A percentile compares a stretch with the other conserved stretches of the same genome.
Evolutionary conservation across 371 early-diverging fungal species (phyloP).

Genomic region (Mortierella sp.): DNA sequence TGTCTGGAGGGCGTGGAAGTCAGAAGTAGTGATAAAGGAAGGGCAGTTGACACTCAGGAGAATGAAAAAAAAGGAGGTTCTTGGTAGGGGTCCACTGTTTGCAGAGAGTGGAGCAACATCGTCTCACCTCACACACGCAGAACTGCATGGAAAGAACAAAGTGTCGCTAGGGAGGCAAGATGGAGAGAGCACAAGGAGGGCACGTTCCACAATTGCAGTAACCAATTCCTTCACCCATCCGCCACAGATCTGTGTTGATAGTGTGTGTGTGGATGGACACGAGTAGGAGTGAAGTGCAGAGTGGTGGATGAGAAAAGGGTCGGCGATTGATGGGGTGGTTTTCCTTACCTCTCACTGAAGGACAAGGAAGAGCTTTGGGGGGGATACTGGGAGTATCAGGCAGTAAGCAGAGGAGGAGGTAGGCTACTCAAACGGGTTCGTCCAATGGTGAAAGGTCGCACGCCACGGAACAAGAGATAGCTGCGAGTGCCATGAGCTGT

Average conservation of each 20-base stretch:
- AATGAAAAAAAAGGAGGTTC: neutral
- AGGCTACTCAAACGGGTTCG: neutral
- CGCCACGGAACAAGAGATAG: neutral
- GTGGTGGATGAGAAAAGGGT: no score
- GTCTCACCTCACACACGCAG: neutral
- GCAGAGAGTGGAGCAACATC: neutral
- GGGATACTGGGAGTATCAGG: neutral
- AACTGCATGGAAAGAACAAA: neutral
- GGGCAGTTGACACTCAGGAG: no score
- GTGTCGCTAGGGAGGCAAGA: neutral
- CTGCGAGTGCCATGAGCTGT: neutral
- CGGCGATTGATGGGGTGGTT: no score
- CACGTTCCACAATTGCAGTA: no score
- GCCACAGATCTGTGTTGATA: no score
- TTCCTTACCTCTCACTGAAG: neutral
- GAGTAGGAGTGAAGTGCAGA: no score
- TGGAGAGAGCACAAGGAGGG: no score
- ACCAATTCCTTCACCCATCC: no score
- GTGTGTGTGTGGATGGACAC: no score
- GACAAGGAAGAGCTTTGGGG: neutral
- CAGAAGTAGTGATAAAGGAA: no score
- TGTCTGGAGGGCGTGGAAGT: no score
- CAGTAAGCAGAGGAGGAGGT: neutral
- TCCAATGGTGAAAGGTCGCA: conserved; percentile 1
- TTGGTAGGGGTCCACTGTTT: conserved; percentile 1